These are phyloP conservation scores for Rutstroemia sp. DNA, from an alignment of 2,329 filamentous ascomycete species.

Conservation along the genomic window DNA sequence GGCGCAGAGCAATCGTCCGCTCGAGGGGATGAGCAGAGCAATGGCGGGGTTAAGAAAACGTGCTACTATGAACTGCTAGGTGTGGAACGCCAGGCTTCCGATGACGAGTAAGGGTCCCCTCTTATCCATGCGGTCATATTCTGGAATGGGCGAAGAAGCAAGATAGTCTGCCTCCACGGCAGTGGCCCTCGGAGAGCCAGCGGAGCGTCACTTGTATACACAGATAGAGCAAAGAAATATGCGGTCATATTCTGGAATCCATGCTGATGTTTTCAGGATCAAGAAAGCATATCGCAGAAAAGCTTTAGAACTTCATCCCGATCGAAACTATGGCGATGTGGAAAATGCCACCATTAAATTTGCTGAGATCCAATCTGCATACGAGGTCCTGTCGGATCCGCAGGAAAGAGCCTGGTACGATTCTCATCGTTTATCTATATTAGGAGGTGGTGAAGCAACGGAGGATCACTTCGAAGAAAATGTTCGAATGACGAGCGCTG, in stretches of 20 bases:
- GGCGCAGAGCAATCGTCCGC: constrained; percentile 22
- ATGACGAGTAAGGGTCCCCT: constrained; percentile 61
- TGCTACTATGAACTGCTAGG: constrained; percentile 83
- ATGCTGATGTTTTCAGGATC: constrained; percentile 47
- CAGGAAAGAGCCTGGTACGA: constrained; percentile 98
- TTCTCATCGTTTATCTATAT: constrained; percentile 79
- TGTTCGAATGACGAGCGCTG: constrained; percentile 68
- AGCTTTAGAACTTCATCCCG: constrained; percentile 88
- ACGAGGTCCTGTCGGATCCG: constrained; percentile 91
- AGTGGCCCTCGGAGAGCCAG: too few relatives aligned
- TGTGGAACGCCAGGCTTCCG: constrained; percentile 63
- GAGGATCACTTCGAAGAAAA: constrained; percentile 55
- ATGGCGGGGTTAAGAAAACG: constrained; percentile 42
- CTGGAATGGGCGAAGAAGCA: background rate
- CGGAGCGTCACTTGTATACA: too few relatives aligned
- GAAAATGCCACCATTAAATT: constrained; percentile 79
- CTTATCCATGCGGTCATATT: background rate
- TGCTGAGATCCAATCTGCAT: constrained; percentile 85
- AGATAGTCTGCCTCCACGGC: too few relatives aligned
- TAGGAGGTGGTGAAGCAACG: constrained; percentile 39
- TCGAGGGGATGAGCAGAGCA: constrained; percentile 1
- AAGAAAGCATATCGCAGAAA: constrained; percentile 89
- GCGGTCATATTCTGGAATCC: background rate
- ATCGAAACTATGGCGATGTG: constrained; percentile 83
- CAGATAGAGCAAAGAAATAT: background rate